These are phyloP conservation scores for Teratosphaeria nubilosa DNA, from an alignment of 2,329 filamentous ascomycete species.

Conservation along the genomic window DNA sequence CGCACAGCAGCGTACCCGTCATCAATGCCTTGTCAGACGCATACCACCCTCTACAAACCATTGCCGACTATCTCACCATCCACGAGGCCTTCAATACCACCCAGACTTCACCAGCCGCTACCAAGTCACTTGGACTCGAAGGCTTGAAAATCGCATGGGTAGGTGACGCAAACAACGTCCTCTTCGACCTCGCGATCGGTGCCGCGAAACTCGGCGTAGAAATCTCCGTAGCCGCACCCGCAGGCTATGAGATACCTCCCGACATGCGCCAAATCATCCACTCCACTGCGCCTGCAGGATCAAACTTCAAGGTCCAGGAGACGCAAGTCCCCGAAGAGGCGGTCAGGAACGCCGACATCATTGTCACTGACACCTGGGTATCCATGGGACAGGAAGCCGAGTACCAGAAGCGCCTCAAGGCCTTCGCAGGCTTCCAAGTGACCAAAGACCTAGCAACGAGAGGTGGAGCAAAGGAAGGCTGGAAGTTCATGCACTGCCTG, in stretches of 20 bases:
- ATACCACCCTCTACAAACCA: constrained; percentile 87
- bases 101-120: constrained; percentile 19
- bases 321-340: constrained; percentile 75
- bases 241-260: constrained; percentile 70
- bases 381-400: constrained; percentile 97
- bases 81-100: constrained; percentile 57
- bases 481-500: constrained; percentile 98
- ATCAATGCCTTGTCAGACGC: constrained; percentile 64
- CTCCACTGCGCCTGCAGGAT: constrained; percentile 20
- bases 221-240: constrained; percentile 76
- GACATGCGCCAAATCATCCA: constrained; percentile 64
- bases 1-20: constrained; percentile 39
- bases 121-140: constrained; percentile 54
- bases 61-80: constrained; percentile 89
- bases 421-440: constrained; percentile 85
- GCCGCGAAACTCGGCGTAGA: constrained; percentile 80
- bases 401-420: constrained; percentile 62
- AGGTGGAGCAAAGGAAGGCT: constrained; percentile 75
- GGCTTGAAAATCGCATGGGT: constrained; percentile 92
- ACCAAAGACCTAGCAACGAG: constrained; percentile 73
- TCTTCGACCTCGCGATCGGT: constrained; percentile 84
- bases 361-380: constrained; percentile 97
- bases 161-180: constrained; percentile 92
- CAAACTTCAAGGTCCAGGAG: constrained; percentile 35
- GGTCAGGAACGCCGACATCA: constrained; percentile 72